Evolutionary conservation across 2,329 filamentous ascomycete species (phyloP), one percentile per base, ranked within the genome.

Genomic region (Akanthomyces muscarius): DNA sequence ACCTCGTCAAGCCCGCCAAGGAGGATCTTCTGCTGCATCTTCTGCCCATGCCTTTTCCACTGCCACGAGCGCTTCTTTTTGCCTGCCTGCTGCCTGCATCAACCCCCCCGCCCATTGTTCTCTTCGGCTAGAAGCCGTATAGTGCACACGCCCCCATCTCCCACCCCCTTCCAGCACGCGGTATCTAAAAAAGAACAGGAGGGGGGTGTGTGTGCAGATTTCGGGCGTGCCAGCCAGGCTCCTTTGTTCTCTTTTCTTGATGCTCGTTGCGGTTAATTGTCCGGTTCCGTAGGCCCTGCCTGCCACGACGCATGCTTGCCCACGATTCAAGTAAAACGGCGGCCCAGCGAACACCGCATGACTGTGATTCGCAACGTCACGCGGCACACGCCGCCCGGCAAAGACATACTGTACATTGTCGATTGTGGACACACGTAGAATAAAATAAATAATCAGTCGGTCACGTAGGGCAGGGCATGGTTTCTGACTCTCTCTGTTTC

Each of bases 101-200:
- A 30, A 30, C 6, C 28, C 25, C 54, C 54, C 54, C 23, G 54
- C 42, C 54, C 54, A 57, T 57, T 57, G 54, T 57, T 57, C 54
- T 44, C 42, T 47, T 57, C 54, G 54, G 54, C 54, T 57, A 16
- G 25, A 47, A 47, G 41, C 54, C 54, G 54, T 57, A 47, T 33
- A 57, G 54, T 45, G 41, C 54, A 57, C n/a, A 55, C 53, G 30
- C 36, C 52, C 53, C 21, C 38, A 5, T 7, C 48, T 18, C 36
- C 25, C 33, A 38, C 33, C 13, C 10, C 33, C 33, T 30, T 30
- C 33, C 33, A 13, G 8, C 33, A 13, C 33, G 33, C 33, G 33
- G 33, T 38, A 38, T 38, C 33, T 10, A 38, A 30, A 30, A 30
- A 30, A 30, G 28, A 30, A 30, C 28, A 30, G 6, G 28, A 30